Base-by-base conservation (phyloP, 1,284 basidiomycete genomes). In the Microbotryomycetes sp. region DNA sequence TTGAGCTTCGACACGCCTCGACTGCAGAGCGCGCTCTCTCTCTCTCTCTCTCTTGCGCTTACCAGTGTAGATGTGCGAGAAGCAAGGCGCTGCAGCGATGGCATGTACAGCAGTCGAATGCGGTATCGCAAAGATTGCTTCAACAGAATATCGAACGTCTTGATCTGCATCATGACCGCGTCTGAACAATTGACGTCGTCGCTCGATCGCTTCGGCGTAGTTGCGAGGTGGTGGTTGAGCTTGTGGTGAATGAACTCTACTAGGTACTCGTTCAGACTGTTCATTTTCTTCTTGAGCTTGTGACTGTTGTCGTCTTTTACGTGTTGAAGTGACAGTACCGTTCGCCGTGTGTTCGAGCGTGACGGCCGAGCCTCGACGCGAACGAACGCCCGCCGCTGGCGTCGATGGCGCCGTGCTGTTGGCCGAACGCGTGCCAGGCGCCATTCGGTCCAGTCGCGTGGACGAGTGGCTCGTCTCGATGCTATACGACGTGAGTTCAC, bases 11-110 rank as follows among this genome's bases (percentile, higher is more conserved):
- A 19, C 36, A 9, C 9, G 36, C 36, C n/a, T n/a, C n/a, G n/a
- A n/a, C n/a, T n/a, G n/a, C n/a, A n/a, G n/a, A n/a, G n/a, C n/a
- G n/a, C n/a, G n/a, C n/a, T n/a, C n/a, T n/a, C n/a, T n/a, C n/a
- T n/a, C n/a, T n/a, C n/a, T n/a, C n/a, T n/a, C n/a, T 42, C 12
- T 19, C 36, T 42, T 9, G 36, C 12, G 12, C 36, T 42, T 22
- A 51, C 23, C 67, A 6, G 69, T 64, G 59, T 67, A 72, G 52
- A 72, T 51, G 54, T 69, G 60, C 2, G 71, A 66, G n/a, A 58
- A 58, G 56, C 67, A 68, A 0, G 66, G 69, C 19, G 71, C 62
- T 5, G 59, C 46, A 9, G 68, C 59, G 26, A 72, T 49, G 19
- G 67, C 60, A 56, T 72, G 53, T 55, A 66, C 58, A 46, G 62